Evolutionary conservation across 495 filamentous ascomycete genomes (phyloP).

Genomic region (Daldinia concentrica): DNA sequence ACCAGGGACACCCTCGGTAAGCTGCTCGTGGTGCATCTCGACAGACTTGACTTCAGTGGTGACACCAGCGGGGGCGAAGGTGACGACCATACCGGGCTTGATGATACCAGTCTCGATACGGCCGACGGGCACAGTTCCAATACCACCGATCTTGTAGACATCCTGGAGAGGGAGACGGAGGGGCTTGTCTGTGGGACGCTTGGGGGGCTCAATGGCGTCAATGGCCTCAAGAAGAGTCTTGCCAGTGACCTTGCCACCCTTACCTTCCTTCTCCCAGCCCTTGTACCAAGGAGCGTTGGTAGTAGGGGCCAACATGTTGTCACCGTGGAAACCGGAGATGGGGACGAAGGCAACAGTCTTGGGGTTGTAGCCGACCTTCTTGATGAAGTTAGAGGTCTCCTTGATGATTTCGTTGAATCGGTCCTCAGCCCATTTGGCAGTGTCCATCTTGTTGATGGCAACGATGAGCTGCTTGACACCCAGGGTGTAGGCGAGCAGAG

Average conservation of each 20-base stretch:
- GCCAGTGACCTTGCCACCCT: constrained; percentile 85
- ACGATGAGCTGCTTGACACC: constrained; percentile 99
- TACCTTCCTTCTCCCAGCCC: constrained; percentile 99
- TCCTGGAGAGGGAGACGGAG: constrained; percentile 99
- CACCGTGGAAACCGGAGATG: constrained; percentile 99
- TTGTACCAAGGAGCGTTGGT: constrained; percentile 99
- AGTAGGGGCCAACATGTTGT: constrained; percentile 98
- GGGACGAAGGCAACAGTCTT: constrained; percentile 98
- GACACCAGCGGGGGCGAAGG: constrained; percentile 95
- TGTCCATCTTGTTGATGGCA: constrained; percentile 99
- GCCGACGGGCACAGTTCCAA: constrained; percentile 98
- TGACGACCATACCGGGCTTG: constrained; percentile 97
- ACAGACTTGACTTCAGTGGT: constrained; percentile 99
- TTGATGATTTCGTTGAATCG: constrained; percentile 99
- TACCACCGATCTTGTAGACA: constrained; percentile 99
- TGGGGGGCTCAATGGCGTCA: constrained; percentile 91
- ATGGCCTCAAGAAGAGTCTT: constrained; percentile 99
- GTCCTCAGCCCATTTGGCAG: constrained; percentile 94
- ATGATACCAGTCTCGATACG: constrained; percentile 99
- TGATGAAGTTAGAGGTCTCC: constrained; percentile 99
- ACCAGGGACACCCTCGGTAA: constrained; percentile 92
- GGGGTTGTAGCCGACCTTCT: constrained; percentile 99
- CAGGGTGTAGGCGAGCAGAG: constrained; percentile 99
- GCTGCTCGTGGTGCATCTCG: constrained; percentile 99
- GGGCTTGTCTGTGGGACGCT: constrained; percentile 95